Evolutionary conservation across 1,284 basidiomycete species (phyloP).

Genomic region (Moesziomyces parantarcticus): DNA sequence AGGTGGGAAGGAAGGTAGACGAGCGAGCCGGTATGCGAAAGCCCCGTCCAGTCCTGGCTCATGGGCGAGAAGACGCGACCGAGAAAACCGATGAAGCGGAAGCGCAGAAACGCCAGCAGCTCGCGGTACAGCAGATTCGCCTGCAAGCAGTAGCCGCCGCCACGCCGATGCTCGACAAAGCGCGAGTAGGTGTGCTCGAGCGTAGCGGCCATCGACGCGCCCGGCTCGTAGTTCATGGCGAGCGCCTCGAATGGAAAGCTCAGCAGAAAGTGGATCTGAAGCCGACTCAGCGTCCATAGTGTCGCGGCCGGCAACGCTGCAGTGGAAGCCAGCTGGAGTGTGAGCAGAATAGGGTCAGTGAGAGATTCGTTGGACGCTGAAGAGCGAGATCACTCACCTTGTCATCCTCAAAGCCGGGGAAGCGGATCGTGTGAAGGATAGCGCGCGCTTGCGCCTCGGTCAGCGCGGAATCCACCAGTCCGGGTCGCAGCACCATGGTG

Average conservation of each 20-base stretch:
- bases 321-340: neutral
- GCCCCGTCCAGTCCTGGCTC: constrained; percentile 10
- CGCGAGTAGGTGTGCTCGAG: constrained; percentile 22
- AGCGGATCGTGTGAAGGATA: constrained; percentile 17
- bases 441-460: constrained; percentile 22
- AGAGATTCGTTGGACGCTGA: neutral
- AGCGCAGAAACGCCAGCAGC: constrained; percentile 22
- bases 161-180: constrained; percentile 5
- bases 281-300: constrained; percentile 18
- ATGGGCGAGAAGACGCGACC: constrained; percentile 25
- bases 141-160: constrained; percentile 52
- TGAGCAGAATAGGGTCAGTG: neutral
- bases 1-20: constrained; percentile 36
- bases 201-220: neutral
- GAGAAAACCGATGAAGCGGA: constrained; percentile 14
- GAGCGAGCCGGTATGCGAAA: constrained; percentile 28
- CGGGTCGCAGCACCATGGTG: constrained; percentile 23
- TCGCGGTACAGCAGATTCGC: constrained; percentile 35
- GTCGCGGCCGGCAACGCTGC: constrained; percentile 17
- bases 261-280: constrained; percentile 38
- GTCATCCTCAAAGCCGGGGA: constrained; percentile 26
- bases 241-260: constrained; percentile 49
- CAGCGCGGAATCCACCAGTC: constrained; percentile 12
- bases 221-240: constrained; percentile 42
- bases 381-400: neutral